These are phyloP conservation scores for Ogataea trehaloabstinens DNA, from an alignment of 805 yeast genomes.

Conservation along the genomic window DNA sequence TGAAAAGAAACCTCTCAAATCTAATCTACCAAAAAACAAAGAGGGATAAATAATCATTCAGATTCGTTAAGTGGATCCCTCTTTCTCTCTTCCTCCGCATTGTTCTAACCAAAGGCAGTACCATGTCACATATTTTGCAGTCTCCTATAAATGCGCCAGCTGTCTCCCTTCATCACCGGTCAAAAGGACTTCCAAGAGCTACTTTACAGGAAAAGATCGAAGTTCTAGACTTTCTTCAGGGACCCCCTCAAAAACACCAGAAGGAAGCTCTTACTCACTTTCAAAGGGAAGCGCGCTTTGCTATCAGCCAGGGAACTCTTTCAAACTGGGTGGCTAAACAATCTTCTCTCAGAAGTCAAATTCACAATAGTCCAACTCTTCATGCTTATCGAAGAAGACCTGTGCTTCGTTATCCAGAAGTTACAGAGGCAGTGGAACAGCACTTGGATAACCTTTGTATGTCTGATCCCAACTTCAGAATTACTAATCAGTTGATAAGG, in stretches of 20 bases:
- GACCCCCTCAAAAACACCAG: constrained; percentile 31
- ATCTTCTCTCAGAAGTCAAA: constrained; percentile 21
- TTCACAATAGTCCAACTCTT: constrained; percentile 25
- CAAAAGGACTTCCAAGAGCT: constrained; percentile 32
- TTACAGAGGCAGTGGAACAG: constrained; percentile 31
- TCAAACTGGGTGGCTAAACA: constrained; percentile 34
- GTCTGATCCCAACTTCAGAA: constrained; percentile 12
- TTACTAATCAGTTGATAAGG: constrained; percentile 30
- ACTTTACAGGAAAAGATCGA: constrained; percentile 31
- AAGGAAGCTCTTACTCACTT: constrained; percentile 27
- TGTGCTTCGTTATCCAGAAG: constrained; percentile 33
- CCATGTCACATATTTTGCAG: no score
- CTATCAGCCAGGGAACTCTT: constrained; percentile 36
- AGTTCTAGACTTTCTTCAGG: constrained; percentile 32
- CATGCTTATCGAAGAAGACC: constrained; percentile 31
- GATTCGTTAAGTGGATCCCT: no score
- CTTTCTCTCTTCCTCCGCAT: no score
- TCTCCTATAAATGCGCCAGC: no score
- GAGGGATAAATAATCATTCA: no score
- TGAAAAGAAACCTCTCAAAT: no score
- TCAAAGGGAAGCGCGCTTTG: constrained; percentile 19
- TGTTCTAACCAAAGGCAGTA: no score
- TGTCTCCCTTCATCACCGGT: no score
- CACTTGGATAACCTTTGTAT: constrained; percentile 17
- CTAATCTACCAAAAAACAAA: no score